phyloP scores from a whole-genome alignment of 805 yeast species.

The Monosporozyma yasuniensis region DNA sequence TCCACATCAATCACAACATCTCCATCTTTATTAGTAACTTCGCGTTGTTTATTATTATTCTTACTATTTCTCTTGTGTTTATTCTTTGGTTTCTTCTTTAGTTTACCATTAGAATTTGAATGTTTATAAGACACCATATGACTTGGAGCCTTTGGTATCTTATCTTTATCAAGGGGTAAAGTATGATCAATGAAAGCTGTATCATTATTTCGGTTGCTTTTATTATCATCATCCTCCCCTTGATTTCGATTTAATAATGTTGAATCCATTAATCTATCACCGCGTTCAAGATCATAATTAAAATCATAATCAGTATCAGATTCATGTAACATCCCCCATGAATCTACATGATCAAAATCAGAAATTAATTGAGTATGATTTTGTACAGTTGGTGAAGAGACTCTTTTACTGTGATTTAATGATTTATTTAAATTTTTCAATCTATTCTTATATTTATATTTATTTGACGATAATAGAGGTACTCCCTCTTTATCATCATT shows the following conservation, averaged over 20 bases:
- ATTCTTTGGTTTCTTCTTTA: not conserved
- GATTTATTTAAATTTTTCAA: not conserved
- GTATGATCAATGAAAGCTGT: slow-evolving; percentile 21
- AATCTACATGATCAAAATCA: slow-evolving; percentile 28
- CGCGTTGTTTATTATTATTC: not conserved
- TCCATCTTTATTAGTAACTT: not conserved
- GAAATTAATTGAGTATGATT: slow-evolving; percentile 7
- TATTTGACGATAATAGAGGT: not conserved
- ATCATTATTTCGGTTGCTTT: slow-evolving; percentile 4
- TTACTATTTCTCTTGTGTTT: not conserved
- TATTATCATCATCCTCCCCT: not conserved
- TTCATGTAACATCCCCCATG: slow-evolving; percentile 29
- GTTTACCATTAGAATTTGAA: not conserved
- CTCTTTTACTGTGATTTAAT: not conserved
- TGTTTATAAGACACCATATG: slow-evolving; percentile 1
- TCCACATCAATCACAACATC: slow-evolving; percentile 31
- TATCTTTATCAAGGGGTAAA: not conserved
- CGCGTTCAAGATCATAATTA: slow-evolving; percentile 10
- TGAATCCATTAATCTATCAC: slow-evolving; percentile 3
- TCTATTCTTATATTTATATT: not conserved
- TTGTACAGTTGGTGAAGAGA: slow-evolving; percentile 1
- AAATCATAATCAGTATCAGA: slow-evolving; percentile 13
- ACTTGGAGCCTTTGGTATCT: slow-evolving; percentile 1
- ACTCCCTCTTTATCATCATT: not conserved
- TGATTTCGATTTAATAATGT: slow-evolving; percentile 1